These are phyloP conservation scores for Aureobasidium sp. DNA, from an alignment of 2,329 filamentous ascomycete species.

Conservation along the genomic window DNA sequence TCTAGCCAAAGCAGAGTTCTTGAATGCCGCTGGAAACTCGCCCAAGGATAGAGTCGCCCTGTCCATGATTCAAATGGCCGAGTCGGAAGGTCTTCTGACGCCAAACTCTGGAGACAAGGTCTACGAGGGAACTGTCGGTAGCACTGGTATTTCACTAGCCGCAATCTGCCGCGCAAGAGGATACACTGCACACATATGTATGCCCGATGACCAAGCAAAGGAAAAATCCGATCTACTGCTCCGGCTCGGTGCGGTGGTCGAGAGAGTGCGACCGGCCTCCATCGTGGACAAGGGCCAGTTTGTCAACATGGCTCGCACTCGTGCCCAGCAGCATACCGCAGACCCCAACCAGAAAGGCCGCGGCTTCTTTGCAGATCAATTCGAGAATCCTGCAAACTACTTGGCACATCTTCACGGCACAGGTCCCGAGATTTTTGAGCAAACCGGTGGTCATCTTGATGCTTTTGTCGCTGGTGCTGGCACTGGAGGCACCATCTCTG, in stretches of 20 bases:
- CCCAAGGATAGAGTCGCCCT: slow-evolving; percentile 94
- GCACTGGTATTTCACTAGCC: slow-evolving; percentile 90
- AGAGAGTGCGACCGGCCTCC: slow-evolving; percentile 81
- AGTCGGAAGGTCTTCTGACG: slow-evolving; percentile 65
- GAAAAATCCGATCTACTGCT: slow-evolving; percentile 87
- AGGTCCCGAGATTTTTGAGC: slow-evolving; percentile 79
- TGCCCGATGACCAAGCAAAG: slow-evolving; percentile 82
- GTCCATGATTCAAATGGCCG: slow-evolving; percentile 76
- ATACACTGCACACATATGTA: slow-evolving; percentile 93
- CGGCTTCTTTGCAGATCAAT: slow-evolving; percentile 94
- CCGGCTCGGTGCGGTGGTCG: slow-evolving; percentile 86
- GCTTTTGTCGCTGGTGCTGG: slow-evolving; percentile 92
- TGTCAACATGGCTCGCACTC: slow-evolving; percentile 78
- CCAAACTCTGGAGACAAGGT: slow-evolving; percentile 86
- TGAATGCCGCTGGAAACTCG: slow-evolving; percentile 89
- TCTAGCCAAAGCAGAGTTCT: slow-evolving; percentile 87
- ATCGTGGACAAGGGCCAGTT: slow-evolving; percentile 93
- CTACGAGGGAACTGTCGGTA: slow-evolving; percentile 95
- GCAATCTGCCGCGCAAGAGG: slow-evolving; percentile 80
- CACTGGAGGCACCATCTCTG: slow-evolving; percentile 87
- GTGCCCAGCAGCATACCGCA: slow-evolving; percentile 66
- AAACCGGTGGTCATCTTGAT: slow-evolving; percentile 67
- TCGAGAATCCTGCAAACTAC: slow-evolving; percentile 87
- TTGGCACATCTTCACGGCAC: slow-evolving; percentile 74
- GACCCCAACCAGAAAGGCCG: slow-evolving; percentile 53